These are phyloP conservation scores for Metschnikowia lachancei DNA, from an alignment of 805 yeast genomes.

Conservation along the genomic window DNA sequence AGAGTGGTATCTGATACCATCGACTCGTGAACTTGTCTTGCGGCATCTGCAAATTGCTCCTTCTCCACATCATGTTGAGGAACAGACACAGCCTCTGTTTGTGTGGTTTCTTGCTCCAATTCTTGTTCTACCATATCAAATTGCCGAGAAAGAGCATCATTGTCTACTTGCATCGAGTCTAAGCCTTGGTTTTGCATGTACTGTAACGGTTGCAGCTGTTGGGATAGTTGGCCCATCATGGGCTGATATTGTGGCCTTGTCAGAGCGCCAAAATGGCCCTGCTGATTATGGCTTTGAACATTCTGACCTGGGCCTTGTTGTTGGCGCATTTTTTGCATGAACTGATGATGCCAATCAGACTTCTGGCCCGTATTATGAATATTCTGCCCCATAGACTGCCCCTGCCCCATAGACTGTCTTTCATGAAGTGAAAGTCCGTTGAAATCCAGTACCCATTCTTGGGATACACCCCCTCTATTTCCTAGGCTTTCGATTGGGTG, in stretches of 20 bases:
- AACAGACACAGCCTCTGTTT: neutral
- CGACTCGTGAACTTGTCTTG: conserved; percentile 33
- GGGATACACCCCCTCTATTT: neutral
- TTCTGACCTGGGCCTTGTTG: neutral
- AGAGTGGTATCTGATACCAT: conserved; percentile 31
- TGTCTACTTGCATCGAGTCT: conserved; percentile 21
- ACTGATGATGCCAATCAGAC: conserved; percentile 29
- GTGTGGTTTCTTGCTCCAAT: conserved; percentile 12
- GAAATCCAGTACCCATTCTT: conserved; percentile 19
- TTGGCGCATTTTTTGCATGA: conserved; percentile 19
- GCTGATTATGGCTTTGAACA: neutral
- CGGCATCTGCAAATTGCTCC: conserved; percentile 40
- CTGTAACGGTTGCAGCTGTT: too few species aligned
- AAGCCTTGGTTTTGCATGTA: too few species aligned
- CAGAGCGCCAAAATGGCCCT: neutral
- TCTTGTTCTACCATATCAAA: conserved; percentile 36
- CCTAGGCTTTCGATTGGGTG: neutral
- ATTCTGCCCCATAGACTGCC: neutral
- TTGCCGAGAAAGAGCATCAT: conserved; percentile 28
- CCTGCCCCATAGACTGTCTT: neutral
- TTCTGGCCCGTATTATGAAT: conserved; percentile 8
- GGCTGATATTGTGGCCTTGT: neutral
- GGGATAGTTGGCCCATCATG: conserved; percentile 2
- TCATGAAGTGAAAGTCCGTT: conserved; percentile 14
- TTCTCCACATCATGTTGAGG: conserved; percentile 25